Evolutionary conservation across 306 rosid genomes (phyloP).

Genomic region (Bauhinia variegata): DNA sequence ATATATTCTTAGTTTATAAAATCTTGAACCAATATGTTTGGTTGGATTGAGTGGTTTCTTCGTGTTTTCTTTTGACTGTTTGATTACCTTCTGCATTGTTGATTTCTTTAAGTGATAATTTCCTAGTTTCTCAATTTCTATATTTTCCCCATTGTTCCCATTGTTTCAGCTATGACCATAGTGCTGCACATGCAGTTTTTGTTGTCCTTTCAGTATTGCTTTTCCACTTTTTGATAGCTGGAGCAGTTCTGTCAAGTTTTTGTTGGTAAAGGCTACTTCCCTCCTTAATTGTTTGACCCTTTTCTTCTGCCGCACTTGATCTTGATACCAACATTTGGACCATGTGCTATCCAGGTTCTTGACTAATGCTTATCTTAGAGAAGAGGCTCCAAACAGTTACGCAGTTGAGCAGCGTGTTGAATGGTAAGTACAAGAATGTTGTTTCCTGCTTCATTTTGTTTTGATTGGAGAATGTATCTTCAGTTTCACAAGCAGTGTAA

Average conservation of each 20-base stretch:
- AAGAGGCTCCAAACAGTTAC: conserved; percentile 97
- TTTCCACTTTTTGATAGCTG: conserved; percentile 79
- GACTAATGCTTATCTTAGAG: conserved; percentile 92
- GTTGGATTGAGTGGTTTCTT: conserved; percentile 17
- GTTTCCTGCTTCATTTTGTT: conserved; percentile 18
- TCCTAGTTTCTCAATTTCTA: conserved; percentile 20
- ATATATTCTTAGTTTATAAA: too few relatives aligned
- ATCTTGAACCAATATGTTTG: conserved; percentile 18
- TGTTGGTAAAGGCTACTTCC: conserved; percentile 74
- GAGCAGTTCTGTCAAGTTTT: conserved; percentile 82
- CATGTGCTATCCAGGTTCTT: conserved; percentile 65
- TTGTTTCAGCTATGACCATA: conserved; percentile 92
- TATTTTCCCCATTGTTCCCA: conserved; percentile 31
- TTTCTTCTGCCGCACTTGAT: conserved; percentile 23
- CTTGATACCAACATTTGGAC: conserved; percentile 12
- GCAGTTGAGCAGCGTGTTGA: conserved; percentile 99
- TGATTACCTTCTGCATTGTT: conserved; percentile 23
- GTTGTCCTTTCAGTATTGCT: conserved; percentile 86
- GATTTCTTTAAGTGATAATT: conserved; percentile 14
- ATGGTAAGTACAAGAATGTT: conserved; percentile 60
- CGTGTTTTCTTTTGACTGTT: conserved; percentile 5
- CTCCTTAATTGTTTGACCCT: conserved; percentile 1
- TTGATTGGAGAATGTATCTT: conserved; percentile 26
- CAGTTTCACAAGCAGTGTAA: conserved; percentile 20
- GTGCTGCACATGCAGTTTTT: conserved; percentile 80